phyloP scores from a whole-genome alignment of 441 rosid species.

The Croton laevigatus region DNA sequence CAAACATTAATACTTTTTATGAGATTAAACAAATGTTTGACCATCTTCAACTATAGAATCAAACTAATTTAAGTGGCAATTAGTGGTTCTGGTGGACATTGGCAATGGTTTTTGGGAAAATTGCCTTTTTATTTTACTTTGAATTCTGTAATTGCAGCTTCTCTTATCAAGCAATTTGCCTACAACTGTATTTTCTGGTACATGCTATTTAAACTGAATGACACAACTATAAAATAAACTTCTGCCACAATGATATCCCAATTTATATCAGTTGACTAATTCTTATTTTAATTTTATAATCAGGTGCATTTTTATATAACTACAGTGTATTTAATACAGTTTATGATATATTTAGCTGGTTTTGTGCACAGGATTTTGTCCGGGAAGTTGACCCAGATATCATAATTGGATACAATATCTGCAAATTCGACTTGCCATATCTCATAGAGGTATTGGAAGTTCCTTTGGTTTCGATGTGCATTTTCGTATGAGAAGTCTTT shows the following conservation, averaged over 20 bases:
- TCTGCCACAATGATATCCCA: background rate
- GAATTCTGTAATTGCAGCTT: background rate
- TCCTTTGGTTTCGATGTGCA: conserved; percentile 10
- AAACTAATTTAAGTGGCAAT: background rate
- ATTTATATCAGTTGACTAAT: background rate
- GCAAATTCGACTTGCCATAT: conserved; percentile 98
- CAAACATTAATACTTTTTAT: background rate
- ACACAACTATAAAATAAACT: background rate
- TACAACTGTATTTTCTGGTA: background rate
- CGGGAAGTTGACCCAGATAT: conserved; percentile 95
- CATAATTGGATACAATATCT: conserved; percentile 95
- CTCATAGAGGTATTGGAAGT: conserved; percentile 74
- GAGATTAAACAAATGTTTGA: background rate
- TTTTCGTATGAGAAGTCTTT: background rate
- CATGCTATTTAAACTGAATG: background rate
- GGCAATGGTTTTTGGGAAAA: background rate
- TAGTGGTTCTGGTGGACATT: background rate
- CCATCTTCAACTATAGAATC: background rate
- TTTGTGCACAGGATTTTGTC: conserved; percentile 71
- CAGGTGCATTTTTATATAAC: background rate
- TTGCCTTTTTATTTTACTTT: background rate
- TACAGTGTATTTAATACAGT: background rate
- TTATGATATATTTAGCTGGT: conserved; percentile 19
- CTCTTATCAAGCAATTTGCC: background rate
- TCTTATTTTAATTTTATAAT: background rate